Evolutionary conservation across 106 monocot genomes (phyloP), one percentile per base, ranked within the genome.

Genomic region (Dendrobium chrysotoxum): DNA sequence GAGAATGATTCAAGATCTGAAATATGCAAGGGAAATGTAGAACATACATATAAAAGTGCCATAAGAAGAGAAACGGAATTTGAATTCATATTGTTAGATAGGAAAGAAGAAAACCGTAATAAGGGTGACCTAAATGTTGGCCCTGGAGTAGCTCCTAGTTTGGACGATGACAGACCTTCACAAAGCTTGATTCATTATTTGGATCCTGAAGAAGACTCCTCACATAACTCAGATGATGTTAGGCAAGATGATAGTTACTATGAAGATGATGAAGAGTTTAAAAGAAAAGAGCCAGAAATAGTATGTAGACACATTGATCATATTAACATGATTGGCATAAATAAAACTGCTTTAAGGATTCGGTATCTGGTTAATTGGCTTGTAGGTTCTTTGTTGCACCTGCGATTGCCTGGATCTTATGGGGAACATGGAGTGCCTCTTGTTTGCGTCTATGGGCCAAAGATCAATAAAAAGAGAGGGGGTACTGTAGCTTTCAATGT

Each of bases 381-480:
- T 0, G 92, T 98, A 21, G 92, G 92, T 21, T 98, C 97, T 42
- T 81, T 98, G 53, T 81, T 98, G 66, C 97, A 92, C 79, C 85
- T 98, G 77, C 81, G 88, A 20, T 28, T 98, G 46, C 86, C 85
- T 8, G 84, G 85, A 54, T 65, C 75, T 17, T 82, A 90, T 40
- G 83, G 76, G 12, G 85, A 47, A 11, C 73, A 68, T 45, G 85
- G 86, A 17, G 72, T 75, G 31, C 86, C 82, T 72, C 88, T 98
- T 30, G 91, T 98, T 23, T 75, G 79, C 35, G 92, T 98, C 28
- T 98, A 98, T 71, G 97, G 97, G 21, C 94, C 97, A 38, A 98
- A 95, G 75, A 95, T 98, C 78, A 98, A 92, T 76, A 92, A 91
- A 39, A 94, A 98, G 79, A 89, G 97, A 38, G 97, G 97, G 65